Evolutionary conservation across 768 basidiomycete genomes (phyloP).

Genomic region (Thelephora ganbajun): DNA sequence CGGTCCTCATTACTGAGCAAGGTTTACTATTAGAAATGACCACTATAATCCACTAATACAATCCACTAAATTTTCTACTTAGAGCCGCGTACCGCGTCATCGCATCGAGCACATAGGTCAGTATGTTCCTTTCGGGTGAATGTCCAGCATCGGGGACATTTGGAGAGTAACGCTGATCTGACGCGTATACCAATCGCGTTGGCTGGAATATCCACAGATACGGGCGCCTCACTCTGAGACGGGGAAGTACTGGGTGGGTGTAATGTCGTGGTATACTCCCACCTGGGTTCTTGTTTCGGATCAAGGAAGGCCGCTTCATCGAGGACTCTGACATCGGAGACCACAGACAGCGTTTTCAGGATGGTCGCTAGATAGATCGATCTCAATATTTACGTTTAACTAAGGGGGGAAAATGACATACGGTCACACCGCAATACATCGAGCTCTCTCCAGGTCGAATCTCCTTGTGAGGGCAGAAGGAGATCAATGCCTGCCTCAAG

Average conservation of each 20-base stretch:
- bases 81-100: conserved; percentile 10
- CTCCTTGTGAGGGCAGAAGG: conserved; percentile 23
- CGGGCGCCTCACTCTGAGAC: conserved; percentile 1
- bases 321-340: conserved; percentile 50
- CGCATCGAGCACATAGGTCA: conserved; percentile 55
- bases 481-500: conserved; percentile 67
- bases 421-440: conserved; percentile 13
- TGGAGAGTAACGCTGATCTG: conserved; percentile 43
- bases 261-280: conserved; percentile 34
- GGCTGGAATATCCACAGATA: background rate
- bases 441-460: conserved; percentile 3
- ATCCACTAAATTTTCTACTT: conserved; percentile 5
- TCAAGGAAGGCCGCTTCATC: conserved; percentile 25
- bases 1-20: background rate
- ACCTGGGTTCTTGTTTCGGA: conserved; percentile 17
- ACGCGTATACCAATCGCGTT: conserved; percentile 33
- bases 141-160: conserved; percentile 92
- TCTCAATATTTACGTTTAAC: background rate
- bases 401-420: conserved; percentile 24
- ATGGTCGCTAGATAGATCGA: conserved; percentile 31
- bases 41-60: background rate
- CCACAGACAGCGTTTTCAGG: conserved; percentile 67
- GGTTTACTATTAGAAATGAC: conserved; percentile 1
- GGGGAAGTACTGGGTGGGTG: conserved; percentile 29
- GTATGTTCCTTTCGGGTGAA: conserved; percentile 39